Percentiles rank a stretch among this genome's conserved stretches.
Evolutionary conservation across 148 eudicot species (phyloP).

Genomic region (Diospyros kaki): DNA sequence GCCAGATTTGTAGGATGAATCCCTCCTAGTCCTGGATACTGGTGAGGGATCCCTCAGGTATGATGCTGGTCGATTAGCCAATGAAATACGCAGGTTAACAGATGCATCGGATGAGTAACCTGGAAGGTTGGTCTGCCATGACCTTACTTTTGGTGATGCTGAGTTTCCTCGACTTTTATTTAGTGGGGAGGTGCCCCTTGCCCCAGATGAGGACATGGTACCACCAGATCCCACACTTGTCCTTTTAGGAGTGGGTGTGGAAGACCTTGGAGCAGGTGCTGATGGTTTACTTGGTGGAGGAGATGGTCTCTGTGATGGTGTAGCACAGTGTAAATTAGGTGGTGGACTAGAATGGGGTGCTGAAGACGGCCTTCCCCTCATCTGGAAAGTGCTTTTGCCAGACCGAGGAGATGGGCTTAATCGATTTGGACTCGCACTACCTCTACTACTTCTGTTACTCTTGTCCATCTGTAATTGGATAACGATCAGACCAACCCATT

Average conservation of each 20-base stretch:
- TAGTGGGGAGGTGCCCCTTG: conserved; percentile 62
- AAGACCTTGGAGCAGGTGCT: conserved; percentile 57
- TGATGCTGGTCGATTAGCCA: conserved; percentile 87
- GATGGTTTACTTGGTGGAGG: conserved; percentile 70
- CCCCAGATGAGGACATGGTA: conserved; percentile 33
- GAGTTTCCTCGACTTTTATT: conserved; percentile 63
- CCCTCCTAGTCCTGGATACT: conserved; percentile 63
- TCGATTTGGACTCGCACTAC: conserved; percentile 93
- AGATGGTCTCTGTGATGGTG: conserved; percentile 67
- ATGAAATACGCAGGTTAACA: conserved; percentile 88
- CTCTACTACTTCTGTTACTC: conserved; percentile 67
- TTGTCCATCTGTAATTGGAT: conserved; percentile 73
- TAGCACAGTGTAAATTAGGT: conserved; percentile 35
- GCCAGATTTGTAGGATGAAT: conserved; percentile 32
- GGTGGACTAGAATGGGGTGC: conserved; percentile 67
- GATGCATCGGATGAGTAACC: conserved; percentile 79
- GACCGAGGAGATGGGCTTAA: conserved; percentile 79
- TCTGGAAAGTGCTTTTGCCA: conserved; percentile 29
- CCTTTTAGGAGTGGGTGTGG: conserved; percentile 64
- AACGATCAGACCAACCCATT: neutral
- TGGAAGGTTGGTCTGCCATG: conserved; percentile 79
- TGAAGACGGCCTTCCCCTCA: conserved; percentile 70
- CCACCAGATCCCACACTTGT: conserved; percentile 42
- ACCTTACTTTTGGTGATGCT: conserved; percentile 69
- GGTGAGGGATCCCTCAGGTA: conserved; percentile 87